Conservation (phyloP, 495 filamentous ascomycete species). For the Pseudomonodictys pantanalensis region DNA sequence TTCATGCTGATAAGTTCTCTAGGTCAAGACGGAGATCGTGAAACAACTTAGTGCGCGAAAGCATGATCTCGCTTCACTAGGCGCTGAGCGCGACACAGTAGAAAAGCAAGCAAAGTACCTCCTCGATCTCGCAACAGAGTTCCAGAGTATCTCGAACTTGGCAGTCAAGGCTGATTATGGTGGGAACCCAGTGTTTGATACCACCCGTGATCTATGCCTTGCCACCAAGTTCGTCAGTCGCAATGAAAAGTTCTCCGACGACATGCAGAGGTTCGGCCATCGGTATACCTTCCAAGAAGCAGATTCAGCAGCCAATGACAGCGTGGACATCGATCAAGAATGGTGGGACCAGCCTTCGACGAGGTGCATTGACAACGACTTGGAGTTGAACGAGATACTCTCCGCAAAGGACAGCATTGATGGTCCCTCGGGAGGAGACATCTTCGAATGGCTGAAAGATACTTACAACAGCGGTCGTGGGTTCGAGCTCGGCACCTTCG, state of each 20-base stretch:
- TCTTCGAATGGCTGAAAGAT: constrained; percentile 37
- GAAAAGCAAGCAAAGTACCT: constrained; percentile 49
- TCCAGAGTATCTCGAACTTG: constrained; percentile 42
- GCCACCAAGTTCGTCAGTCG: constrained; percentile 48
- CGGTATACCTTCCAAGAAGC: constrained; percentile 17
- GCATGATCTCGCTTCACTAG: constrained; percentile 44
- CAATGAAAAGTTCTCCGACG: constrained; percentile 45
- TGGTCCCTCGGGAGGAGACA: constrained; percentile 1
- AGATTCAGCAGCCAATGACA: too few relatives aligned
- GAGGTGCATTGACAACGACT: too few relatives aligned
- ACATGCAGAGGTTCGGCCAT: constrained; percentile 45
- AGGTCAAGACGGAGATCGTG: not conserved
- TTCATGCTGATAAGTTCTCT: constrained; percentile 15
- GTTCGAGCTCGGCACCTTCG: constrained; percentile 37
- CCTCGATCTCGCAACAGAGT: constrained; percentile 43
- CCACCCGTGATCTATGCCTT: constrained; percentile 39
- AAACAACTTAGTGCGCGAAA: not conserved
- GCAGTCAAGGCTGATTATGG: not conserved
- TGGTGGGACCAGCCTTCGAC: too few relatives aligned
- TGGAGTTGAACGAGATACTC: too few relatives aligned
- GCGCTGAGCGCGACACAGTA: constrained; percentile 44
- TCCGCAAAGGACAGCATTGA: not conserved
- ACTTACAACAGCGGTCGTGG: constrained; percentile 18
- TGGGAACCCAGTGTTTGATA: constrained; percentile 40
- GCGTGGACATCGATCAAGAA: too few relatives aligned